Conservation (phyloP, 768 basidiomycete genomes). For the Naganishia vishniacii region DNA sequence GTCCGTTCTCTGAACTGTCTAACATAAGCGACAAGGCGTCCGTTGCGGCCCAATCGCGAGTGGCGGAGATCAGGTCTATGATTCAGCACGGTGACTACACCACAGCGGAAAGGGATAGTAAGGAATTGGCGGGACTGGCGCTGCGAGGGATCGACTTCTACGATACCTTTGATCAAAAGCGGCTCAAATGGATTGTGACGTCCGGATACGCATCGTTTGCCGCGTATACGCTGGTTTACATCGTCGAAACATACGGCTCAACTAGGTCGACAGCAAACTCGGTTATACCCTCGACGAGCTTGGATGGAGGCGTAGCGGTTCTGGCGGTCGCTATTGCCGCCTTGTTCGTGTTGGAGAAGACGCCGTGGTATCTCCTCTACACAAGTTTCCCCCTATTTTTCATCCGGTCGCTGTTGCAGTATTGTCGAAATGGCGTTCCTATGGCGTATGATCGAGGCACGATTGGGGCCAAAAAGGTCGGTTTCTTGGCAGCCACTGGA, state of each 20-base stretch:
- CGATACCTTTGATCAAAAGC: constrained; percentile 62
- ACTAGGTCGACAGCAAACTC: too few relatives aligned
- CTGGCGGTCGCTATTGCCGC: constrained; percentile 49
- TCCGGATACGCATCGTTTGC: constrained; percentile 74
- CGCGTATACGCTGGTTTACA: constrained; percentile 41
- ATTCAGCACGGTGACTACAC: constrained; percentile 6
- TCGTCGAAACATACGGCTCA: constrained; percentile 1
- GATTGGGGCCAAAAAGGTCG: not conserved
- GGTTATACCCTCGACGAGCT: not conserved
- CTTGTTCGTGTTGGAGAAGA: constrained; percentile 60
- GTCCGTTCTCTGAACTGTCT: constrained; percentile 6
- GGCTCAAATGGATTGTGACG: constrained; percentile 66
- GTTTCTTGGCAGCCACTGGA: not conserved
- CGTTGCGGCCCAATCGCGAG: not conserved
- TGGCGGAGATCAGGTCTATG: not conserved
- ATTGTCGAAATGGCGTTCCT: constrained; percentile 8
- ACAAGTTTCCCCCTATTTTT: constrained; percentile 70
- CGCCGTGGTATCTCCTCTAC: constrained; percentile 72
- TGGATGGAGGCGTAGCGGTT: not conserved
- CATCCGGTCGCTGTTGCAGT: constrained; percentile 57
- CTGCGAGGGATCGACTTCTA: constrained; percentile 22
- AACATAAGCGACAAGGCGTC: not conserved
- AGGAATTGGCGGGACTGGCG: not conserved
- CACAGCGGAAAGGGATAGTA: not conserved
- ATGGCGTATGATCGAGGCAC: not conserved